Conservation (phyloP, 2,329 filamentous ascomycete species). For the Ilyonectria mors-panacis region DNA sequence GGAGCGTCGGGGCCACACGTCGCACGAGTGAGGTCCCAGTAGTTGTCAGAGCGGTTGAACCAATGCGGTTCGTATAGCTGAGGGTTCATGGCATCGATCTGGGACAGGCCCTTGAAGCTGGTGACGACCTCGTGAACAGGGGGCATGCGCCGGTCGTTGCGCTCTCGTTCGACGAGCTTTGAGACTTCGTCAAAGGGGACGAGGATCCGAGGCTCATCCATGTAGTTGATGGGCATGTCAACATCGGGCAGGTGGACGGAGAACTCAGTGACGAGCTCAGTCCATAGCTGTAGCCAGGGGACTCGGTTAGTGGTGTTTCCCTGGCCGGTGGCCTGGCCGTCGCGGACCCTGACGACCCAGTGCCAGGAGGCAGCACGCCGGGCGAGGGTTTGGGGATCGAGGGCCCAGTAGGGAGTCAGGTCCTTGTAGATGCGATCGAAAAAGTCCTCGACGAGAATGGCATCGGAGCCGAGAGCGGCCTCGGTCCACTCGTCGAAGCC, state of each 20-base stretch:
- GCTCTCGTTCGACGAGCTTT: conserved; percentile 64
- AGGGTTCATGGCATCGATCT: conserved; percentile 54
- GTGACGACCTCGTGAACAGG: conserved; percentile 61
- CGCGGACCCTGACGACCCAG: conserved; percentile 64
- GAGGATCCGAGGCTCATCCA: conserved; percentile 75
- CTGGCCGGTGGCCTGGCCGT: conserved; percentile 57
- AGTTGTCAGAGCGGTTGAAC: conserved; percentile 62
- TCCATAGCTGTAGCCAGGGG: conserved; percentile 64
- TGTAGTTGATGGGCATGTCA: conserved; percentile 76
- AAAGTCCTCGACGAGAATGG: conserved; percentile 74
- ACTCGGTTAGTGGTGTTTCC: conserved; percentile 60
- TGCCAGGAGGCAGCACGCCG: conserved; percentile 60
- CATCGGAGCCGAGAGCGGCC: conserved; percentile 65
- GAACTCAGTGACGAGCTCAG: conserved; percentile 65
- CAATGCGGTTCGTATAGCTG: conserved; percentile 63
- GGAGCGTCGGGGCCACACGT: conserved; percentile 71
- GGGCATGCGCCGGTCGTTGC: conserved; percentile 58
- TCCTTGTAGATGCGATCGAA: conserved; percentile 77
- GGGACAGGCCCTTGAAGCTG: conserved; percentile 57
- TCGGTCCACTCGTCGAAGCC: conserved; percentile 74
- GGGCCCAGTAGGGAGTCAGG: conserved; percentile 72
- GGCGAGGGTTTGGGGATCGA: conserved; percentile 60
- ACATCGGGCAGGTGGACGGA: conserved; percentile 72
- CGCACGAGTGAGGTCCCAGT: conserved; percentile 72
- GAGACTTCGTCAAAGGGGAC: conserved; percentile 72